Base-by-base conservation (phyloP, 2,329 filamentous ascomycete species). In the Alternaria atra region DNA sequence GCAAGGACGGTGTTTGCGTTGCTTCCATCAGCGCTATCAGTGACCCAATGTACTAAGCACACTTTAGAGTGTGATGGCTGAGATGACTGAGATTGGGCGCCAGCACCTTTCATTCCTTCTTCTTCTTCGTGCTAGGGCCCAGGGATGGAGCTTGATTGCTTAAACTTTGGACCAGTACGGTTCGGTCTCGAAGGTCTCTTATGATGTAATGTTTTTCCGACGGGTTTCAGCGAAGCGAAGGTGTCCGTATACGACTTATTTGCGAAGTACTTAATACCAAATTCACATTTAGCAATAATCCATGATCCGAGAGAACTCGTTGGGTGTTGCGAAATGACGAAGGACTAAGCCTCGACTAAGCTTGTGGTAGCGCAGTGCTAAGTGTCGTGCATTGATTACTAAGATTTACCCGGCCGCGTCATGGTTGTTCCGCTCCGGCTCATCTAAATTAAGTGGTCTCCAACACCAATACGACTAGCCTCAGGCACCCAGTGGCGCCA, bases 31-130 rank as follows among this genome's bases (percentile, higher is more conserved):
- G 5, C 42, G 56, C 51, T 20, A 0, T 59, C 8, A 51, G 56
- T n/a, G 56, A 59, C 35, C 56, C 56, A 30, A 59, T 59, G 56
- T 59, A 59, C 43, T 59, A 37, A 25, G 40, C 20, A 29, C n/a
- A 12, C 42, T 10, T 8, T 20, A 29, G 13, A 6, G 20, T 50
- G 15, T 23, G 9, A 27, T 34, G 5, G 40, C 25, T 43, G 17
- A 25, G 40, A 23, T 43, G 32, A 48, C 12, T 23, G 44, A 34
- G 29, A 48, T 48, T 7, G 46, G 32, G 20, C 32, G 27, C 30
- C 32, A 4, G 8, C 46, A 27, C 30, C 15, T 50, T 34, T 50
- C 46, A 35, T 12, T 35, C 32, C 32, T 50, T 35, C 1, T 50
- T 50, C n/a, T 15, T 35, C 1, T 50, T 37, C 46, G 30, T 48